A percentile compares a stretch with the other conserved stretches of the same genome.
Evolutionary conservation across 805 yeast species (phyloP).

Genomic region (Pichia sporocuriosa): DNA sequence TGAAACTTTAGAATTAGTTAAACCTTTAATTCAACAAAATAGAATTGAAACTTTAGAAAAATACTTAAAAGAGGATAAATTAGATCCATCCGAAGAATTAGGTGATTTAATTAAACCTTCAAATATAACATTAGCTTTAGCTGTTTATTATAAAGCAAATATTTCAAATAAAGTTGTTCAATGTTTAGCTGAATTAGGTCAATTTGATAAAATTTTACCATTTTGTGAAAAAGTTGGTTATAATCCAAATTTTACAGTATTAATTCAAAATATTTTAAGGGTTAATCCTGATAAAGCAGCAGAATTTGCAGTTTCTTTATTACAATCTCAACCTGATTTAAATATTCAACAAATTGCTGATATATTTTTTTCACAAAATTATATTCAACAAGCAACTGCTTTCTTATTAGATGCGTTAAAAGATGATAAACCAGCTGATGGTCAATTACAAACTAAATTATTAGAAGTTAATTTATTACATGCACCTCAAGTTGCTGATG

Average conservation of each 20-base stretch:
- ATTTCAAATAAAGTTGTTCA: conserved; percentile 85
- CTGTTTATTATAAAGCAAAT: conserved; percentile 80
- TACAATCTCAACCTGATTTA: conserved; percentile 55
- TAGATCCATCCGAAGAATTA: conserved; percentile 91
- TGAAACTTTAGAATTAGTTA: conserved; percentile 91
- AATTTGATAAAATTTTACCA: conserved; percentile 92
- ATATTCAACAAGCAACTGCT: conserved; percentile 96
- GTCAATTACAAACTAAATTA: conserved; percentile 90
- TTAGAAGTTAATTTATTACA: conserved; percentile 87
- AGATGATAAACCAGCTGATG: conserved; percentile 89
- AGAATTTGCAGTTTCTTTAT: conserved; percentile 86
- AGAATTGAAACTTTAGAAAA: conserved; percentile 90
- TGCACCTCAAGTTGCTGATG: conserved; percentile 99
- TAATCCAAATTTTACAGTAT: conserved; percentile 81
- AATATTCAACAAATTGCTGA: conserved; percentile 87
- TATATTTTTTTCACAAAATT: conserved; percentile 88
- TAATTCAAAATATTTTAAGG: conserved; percentile 86
- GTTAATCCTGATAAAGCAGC: conserved; percentile 97
- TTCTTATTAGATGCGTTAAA: conserved; percentile 92
- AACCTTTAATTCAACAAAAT: conserved; percentile 92
- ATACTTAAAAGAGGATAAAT: conserved; percentile 92
- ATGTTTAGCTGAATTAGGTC: conserved; percentile 89
- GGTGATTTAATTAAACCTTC: conserved; percentile 93
- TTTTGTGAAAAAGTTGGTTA: conserved; percentile 85
- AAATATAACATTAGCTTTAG: conserved; percentile 80